Evolutionary conservation across 257 asterid species (phyloP), one percentile per base, ranked within the genome.

Genomic region (Plectranthus barbatus): DNA sequence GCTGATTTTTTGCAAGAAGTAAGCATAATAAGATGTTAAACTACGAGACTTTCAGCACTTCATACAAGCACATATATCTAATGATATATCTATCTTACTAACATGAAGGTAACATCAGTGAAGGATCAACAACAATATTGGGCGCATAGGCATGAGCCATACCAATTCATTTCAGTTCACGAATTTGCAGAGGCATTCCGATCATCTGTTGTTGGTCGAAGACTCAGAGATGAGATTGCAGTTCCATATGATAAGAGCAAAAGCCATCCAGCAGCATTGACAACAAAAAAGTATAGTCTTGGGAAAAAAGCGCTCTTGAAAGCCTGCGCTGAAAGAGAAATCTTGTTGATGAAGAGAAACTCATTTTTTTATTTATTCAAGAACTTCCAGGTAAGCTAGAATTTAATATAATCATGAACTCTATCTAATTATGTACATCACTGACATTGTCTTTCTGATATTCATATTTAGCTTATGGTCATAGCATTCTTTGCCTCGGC

Each of bases 241-340:
- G 62, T 39, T 45, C 84, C 91, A 13, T 84, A 70, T 14, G 94
- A 87, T 47, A 87, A 63, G 83, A 85, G 62, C 59, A 83, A 79
- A 75, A 77, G 78, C 71, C 95, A 87, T 66, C 93, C 93, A 4
- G 95, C 95, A 3, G 92, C 95, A 71, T 74, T 87, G 72, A 70
- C 93, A 12, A 79, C 80, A 10, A 37, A 79, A 52, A 77, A 72
- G 67, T 87, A 77, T 13, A 88, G 93, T 36, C 74, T 83, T 9
- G 82, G 85, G 47, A 69, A 70, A 55, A 81, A 58, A 60, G 88
- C 79, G 36, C 79, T 87, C 53, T 48, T 87, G 62, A 84, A 80
- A 77, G 90, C 88, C 24, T 77, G 81, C 53, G 55, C 84, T 7
- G 72, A 76, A 21, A 79, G 95, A 78, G 90, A 84, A 59, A 8